Conservation (phyloP, 352 stramenopile genomes). For the Phytopythium vexans region DNA sequence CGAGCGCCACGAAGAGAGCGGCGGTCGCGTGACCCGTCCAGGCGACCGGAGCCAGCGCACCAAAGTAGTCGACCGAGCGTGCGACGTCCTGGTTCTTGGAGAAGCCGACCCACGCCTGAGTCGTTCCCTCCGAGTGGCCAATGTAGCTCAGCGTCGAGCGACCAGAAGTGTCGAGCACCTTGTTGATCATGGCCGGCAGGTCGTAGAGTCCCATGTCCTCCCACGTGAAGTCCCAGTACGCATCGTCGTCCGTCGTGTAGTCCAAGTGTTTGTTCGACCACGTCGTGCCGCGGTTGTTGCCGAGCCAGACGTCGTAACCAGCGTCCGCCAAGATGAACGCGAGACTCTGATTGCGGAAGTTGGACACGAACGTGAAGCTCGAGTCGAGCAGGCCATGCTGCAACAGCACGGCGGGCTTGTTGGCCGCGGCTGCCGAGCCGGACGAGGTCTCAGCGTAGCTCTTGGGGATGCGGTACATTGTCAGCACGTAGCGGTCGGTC, state of each 20-base stretch:
- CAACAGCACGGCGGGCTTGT: slow-evolving; percentile 50
- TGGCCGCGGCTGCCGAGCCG: slow-evolving; percentile 11
- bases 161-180: slow-evolving; percentile 33
- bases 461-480: slow-evolving; percentile 48
- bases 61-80: slow-evolving; percentile 49
- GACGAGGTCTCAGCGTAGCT: slow-evolving; percentile 40
- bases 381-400: slow-evolving; percentile 55
- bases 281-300: slow-evolving; percentile 58
- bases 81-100: slow-evolving; percentile 52
- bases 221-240: slow-evolving; percentile 59
- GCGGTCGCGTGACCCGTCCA: slow-evolving; percentile 29
- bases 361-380: slow-evolving; percentile 52
- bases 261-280: slow-evolving; percentile 45
- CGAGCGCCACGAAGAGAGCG: slow-evolving; percentile 26
- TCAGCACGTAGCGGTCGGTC: slow-evolving; percentile 48
- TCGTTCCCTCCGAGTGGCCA: slow-evolving; percentile 51
- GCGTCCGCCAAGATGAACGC: slow-evolving; percentile 48
- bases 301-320: slow-evolving; percentile 59
- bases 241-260: slow-evolving; percentile 24
- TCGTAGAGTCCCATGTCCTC: slow-evolving; percentile 55
- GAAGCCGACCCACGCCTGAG: slow-evolving; percentile 55
- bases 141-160: slow-evolving; percentile 45
- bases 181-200: slow-evolving; percentile 45
- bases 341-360: slow-evolving; percentile 52
- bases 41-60: slow-evolving; percentile 43